Percentiles rank a stretch among this genome's conserved stretches.
These are phyloP conservation scores for Acmispon strigosus DNA, from an alignment of 306 rosid genomes.

Conservation along the genomic window DNA sequence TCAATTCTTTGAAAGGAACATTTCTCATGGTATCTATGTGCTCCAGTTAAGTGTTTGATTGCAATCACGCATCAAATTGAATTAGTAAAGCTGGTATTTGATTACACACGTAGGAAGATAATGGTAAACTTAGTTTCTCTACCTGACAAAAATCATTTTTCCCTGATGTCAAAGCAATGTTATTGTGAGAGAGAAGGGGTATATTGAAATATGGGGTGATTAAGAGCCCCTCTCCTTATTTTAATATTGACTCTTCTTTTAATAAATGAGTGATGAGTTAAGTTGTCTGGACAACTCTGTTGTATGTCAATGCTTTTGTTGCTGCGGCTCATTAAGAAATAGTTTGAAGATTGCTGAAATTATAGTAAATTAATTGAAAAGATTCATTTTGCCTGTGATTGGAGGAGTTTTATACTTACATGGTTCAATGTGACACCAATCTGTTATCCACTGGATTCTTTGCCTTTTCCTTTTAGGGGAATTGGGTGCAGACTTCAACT, in stretches of 20 bases:
- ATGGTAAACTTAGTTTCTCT: background rate
- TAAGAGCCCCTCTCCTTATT: background rate
- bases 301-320: background rate
- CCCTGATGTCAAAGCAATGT: background rate
- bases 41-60: background rate
- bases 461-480: slow-evolving; percentile 47
- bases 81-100: background rate
- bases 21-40: background rate
- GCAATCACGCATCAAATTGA: background rate
- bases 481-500: slow-evolving; percentile 85
- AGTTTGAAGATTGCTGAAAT: background rate
- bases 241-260: background rate
- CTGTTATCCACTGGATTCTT: slow-evolving; percentile 1
- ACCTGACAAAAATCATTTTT: background rate
- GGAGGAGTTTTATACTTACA: background rate
- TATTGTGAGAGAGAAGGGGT: slow-evolving; percentile 2
- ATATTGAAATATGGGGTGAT: background rate
- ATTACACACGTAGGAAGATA: background rate
- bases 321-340: slow-evolving; percentile 3
- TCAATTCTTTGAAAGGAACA: background rate
- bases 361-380: background rate
- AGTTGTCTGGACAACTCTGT: slow-evolving; percentile 14
- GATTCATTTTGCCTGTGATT: background rate
- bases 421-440: background rate
- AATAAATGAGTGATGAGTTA: background rate